A percentile compares a stretch with the other conserved stretches of the same genome.
These are phyloP conservation scores for Apiospora arundinis DNA, from an alignment of 2,329 filamentous ascomycete species.

Conservation along the genomic window DNA sequence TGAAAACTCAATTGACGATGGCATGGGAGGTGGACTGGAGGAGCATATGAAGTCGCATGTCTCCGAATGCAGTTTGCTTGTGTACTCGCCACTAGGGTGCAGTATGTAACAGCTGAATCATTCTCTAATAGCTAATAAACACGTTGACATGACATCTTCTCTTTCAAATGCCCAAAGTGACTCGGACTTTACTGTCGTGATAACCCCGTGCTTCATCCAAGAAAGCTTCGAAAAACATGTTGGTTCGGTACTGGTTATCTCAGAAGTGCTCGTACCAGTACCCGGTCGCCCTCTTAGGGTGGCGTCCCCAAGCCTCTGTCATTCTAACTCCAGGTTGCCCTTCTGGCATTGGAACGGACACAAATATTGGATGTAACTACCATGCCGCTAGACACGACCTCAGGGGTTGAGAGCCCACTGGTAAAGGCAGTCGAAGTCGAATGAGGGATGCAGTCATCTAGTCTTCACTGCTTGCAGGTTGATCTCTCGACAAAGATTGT, in stretches of 20 bases:
- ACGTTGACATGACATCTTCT: background rate
- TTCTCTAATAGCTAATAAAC: slow-evolving; percentile 23
- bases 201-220: background rate
- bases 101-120: slow-evolving; percentile 18
- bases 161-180: background rate
- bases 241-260: too few species aligned
- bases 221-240: too few species aligned
- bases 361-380: too few species aligned
- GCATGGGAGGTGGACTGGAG: slow-evolving; percentile 22
- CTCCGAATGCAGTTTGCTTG: slow-evolving; percentile 24
- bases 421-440: background rate
- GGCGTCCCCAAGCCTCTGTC: too few species aligned
- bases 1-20: slow-evolving; percentile 21
- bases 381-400: too few species aligned
- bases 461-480: too few species aligned
- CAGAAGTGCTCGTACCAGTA: too few species aligned
- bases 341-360: too few species aligned
- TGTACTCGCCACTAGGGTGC: slow-evolving; percentile 26
- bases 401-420: too few species aligned
- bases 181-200: background rate
- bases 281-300: too few species aligned
- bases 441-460: background rate
- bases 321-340: too few species aligned
- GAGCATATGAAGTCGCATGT: slow-evolving; percentile 22
- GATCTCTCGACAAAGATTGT: too few species aligned